A percentile compares a stretch with the other conserved stretches of the same genome.
Evolutionary conservation across 805 yeast species (phyloP).

Genomic region (Yarrowia bubula): DNA sequence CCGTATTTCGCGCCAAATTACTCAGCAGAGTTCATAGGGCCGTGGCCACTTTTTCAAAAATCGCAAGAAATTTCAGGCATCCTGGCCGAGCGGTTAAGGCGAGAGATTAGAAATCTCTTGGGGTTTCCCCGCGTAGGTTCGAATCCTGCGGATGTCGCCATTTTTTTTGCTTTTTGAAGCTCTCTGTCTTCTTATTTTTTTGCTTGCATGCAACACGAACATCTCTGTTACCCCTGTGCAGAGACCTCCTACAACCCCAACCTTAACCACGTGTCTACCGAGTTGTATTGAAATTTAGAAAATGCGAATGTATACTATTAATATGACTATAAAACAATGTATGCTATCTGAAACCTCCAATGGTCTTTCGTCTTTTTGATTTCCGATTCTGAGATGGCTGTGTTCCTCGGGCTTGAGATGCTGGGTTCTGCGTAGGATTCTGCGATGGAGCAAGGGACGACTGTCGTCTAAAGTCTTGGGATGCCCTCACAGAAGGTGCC

Average conservation of each 20-base stretch:
- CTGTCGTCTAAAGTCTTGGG: not conserved
- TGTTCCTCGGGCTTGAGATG: too few species aligned
- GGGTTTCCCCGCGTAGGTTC: conserved; percentile 28
- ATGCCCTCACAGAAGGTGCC: not conserved
- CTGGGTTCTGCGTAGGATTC: too few species aligned
- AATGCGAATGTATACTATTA: not conserved
- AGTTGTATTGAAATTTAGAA: not conserved
- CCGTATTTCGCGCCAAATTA: not conserved
- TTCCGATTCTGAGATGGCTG: not conserved
- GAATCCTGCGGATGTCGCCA: conserved; percentile 27
- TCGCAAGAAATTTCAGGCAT: not conserved
- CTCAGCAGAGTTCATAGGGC: not conserved
- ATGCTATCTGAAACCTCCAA: not conserved
- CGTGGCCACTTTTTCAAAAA: not conserved
- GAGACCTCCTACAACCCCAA: too few species aligned
- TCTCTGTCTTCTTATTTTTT: not conserved
- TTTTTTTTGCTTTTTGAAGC: not conserved
- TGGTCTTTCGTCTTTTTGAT: not conserved
- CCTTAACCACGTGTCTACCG: not conserved
- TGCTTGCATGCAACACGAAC: not conserved
- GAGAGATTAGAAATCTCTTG: conserved; percentile 27
- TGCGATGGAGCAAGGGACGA: not conserved
- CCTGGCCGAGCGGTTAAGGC: conserved; percentile 28
- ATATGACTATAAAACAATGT: not conserved
- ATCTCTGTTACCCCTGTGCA: not conserved